phyloP scores from a whole-genome alignment of 108 stramenopile species.

The Cyclotella choctawhatcheeana region DNA sequence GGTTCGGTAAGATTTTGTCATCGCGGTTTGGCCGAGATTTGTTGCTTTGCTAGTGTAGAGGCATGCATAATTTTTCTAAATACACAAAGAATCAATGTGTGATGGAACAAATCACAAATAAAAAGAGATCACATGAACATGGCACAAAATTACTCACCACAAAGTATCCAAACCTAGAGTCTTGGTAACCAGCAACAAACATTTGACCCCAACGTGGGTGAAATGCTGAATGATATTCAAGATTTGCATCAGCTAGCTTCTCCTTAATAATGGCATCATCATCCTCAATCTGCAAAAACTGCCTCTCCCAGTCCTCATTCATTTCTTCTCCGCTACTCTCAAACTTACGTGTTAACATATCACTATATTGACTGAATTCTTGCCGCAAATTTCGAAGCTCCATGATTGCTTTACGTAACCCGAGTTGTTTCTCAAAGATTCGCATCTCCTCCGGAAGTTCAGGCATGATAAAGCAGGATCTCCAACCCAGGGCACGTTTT shows the following conservation, averaged over 20 bases:
- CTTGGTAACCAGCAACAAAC: constrained; percentile 88
- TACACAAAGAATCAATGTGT: neutral
- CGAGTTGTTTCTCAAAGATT: constrained; percentile 56
- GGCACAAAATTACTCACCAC: constrained; percentile 41
- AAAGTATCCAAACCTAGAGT: constrained; percentile 93
- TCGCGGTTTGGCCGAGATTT: constrained; percentile 83
- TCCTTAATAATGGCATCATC: constrained; percentile 75
- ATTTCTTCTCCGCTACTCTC: constrained; percentile 23
- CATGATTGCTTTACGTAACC: constrained; percentile 57
- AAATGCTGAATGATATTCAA: constrained; percentile 75
- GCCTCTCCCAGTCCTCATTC: constrained; percentile 31
- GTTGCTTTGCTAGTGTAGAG: constrained; percentile 92
- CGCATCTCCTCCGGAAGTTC: constrained; percentile 88
- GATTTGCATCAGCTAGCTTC: constrained; percentile 53
- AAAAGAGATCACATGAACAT: neutral
- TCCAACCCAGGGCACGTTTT: constrained; percentile 96
- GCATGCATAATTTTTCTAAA: constrained; percentile 89
- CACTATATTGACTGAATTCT: constrained; percentile 61
- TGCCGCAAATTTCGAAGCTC: constrained; percentile 67
- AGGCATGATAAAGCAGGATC: constrained; percentile 90
- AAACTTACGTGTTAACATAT: constrained; percentile 51
- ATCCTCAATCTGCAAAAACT: constrained; percentile 65
- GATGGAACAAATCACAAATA: no score
- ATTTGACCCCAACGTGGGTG: constrained; percentile 88
- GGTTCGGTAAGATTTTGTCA: constrained; percentile 69